phyloP scores from a whole-genome alignment of 192 early-diverging fungal species.

The Umbelopsis sp. region DNA sequence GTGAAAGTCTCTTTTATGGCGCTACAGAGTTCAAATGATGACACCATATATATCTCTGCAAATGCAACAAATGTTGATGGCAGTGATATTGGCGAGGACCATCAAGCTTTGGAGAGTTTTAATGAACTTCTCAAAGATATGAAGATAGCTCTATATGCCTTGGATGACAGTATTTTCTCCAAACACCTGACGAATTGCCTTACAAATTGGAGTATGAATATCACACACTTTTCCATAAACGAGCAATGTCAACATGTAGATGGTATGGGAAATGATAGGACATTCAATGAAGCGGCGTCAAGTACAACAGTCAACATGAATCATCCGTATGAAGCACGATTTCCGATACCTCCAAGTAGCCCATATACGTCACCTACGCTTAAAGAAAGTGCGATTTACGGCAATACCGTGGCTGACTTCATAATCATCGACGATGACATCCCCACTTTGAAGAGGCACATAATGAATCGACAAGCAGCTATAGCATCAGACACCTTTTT shows the following conservation, averaged over 20 bases:
- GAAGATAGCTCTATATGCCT: conserved; percentile 46
- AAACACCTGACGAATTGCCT: conserved; percentile 53
- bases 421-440: conserved; percentile 65
- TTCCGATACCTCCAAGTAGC: neutral
- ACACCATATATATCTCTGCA: neutral
- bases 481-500: neutral
- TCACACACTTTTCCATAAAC: conserved; percentile 40
- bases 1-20: neutral
- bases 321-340: neutral
- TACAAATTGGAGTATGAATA: conserved; percentile 51
- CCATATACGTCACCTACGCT: neutral
- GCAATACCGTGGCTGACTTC: conserved; percentile 41
- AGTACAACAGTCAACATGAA: neutral
- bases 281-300: too few species aligned
- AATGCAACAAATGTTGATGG: neutral
- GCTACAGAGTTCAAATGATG: neutral
- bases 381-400: conserved; percentile 24
- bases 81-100: neutral
- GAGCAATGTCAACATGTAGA: neutral
- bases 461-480: conserved; percentile 1
- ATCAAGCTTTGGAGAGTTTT: conserved; percentile 32
- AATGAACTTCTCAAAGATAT: conserved; percentile 43
- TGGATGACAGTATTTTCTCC: conserved; percentile 54
- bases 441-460: conserved; percentile 46
- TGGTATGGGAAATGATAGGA: neutral